Evolutionary conservation across 805 yeast genomes (phyloP).

Genomic region (Cyberlindnera maclurae): DNA sequence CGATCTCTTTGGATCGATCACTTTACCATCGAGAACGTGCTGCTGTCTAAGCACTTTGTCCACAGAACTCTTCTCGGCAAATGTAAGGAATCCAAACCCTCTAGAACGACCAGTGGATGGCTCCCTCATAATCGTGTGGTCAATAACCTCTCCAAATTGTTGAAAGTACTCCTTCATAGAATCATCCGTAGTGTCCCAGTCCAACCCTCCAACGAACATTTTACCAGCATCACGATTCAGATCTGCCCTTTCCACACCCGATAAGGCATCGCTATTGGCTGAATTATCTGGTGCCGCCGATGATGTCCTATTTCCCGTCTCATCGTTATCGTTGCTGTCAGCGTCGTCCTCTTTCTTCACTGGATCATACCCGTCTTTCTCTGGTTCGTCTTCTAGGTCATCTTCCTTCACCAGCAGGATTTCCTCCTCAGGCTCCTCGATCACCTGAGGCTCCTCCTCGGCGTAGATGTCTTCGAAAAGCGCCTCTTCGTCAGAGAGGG

Average conservation of each 20-base stretch:
- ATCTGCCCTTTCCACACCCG: slow-evolving; percentile 32
- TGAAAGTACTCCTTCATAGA: slow-evolving; percentile 73
- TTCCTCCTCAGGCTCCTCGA: slow-evolving; percentile 14
- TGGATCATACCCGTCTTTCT: background rate
- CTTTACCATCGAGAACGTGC: slow-evolving; percentile 89
- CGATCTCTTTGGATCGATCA: slow-evolving; percentile 95
- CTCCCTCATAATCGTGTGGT: slow-evolving; percentile 91
- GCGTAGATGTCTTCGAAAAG: slow-evolving; percentile 85
- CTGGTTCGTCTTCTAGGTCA: slow-evolving; percentile 10
- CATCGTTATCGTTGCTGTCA: background rate
- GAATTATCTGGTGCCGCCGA: background rate
- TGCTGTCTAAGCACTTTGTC: slow-evolving; percentile 80
- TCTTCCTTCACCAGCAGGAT: slow-evolving; percentile 14
- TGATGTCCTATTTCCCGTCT: background rate
- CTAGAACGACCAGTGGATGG: slow-evolving; percentile 79
- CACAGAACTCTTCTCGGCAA: slow-evolving; percentile 73
- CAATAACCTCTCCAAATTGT: slow-evolving; percentile 83
- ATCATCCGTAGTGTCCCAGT: slow-evolving; percentile 96
- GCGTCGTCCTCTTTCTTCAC: slow-evolving; percentile 8
- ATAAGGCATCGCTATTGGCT: background rate
- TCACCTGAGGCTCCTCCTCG: slow-evolving; percentile 26
- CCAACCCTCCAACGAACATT: slow-evolving; percentile 94
- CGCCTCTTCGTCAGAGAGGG: slow-evolving; percentile 81
- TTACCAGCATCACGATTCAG: slow-evolving; percentile 72
- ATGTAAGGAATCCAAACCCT: slow-evolving; percentile 92